Percentiles rank a stretch among this genome's conserved stretches.
These are phyloP conservation scores for Boletus rubroflammeus DNA, from an alignment of 768 basidiomycete species.

Conservation along the genomic window DNA sequence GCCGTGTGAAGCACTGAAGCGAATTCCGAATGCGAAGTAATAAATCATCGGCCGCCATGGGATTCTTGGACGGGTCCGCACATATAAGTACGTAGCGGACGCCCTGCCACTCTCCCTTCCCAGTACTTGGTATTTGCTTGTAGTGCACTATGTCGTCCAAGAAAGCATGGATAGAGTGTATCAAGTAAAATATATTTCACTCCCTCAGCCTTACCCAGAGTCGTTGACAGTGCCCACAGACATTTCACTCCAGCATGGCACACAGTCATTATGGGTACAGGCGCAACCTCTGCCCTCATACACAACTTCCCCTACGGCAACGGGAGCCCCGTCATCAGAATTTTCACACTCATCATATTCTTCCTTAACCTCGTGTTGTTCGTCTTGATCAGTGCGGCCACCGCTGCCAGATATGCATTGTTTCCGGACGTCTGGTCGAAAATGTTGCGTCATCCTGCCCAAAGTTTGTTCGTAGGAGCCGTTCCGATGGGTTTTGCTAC, in stretches of 20 bases:
- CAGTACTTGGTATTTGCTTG: background rate
- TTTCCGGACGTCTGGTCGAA: conserved; percentile 42
- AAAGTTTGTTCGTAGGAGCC: conserved; percentile 44
- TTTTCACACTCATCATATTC: conserved; percentile 37
- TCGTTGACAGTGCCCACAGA: conserved; percentile 19
- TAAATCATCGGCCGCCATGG: background rate
- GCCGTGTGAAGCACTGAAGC: background rate
- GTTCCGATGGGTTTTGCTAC: conserved; percentile 46
- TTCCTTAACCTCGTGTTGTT: conserved; percentile 41
- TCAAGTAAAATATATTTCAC: conserved; percentile 24
- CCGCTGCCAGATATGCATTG: conserved; percentile 38
- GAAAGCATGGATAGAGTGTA: conserved; percentile 37
- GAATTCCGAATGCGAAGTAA: background rate
- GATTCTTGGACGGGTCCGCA: background rate
- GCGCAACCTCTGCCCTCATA: conserved; percentile 38
- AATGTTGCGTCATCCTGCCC: conserved; percentile 45
- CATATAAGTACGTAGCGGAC: background rate
- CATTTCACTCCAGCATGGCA: conserved; percentile 49
- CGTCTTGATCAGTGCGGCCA: conserved; percentile 30
- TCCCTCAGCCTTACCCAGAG: background rate
- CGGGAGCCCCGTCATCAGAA: conserved; percentile 30
- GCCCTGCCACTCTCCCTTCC: background rate
- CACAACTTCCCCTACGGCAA: conserved; percentile 43
- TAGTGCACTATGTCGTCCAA: conserved; percentile 12
- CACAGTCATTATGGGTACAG: conserved; percentile 48